Conservation (phyloP, 2,329 filamentous ascomycete genomes). For the Cryphonectria japonica region DNA sequence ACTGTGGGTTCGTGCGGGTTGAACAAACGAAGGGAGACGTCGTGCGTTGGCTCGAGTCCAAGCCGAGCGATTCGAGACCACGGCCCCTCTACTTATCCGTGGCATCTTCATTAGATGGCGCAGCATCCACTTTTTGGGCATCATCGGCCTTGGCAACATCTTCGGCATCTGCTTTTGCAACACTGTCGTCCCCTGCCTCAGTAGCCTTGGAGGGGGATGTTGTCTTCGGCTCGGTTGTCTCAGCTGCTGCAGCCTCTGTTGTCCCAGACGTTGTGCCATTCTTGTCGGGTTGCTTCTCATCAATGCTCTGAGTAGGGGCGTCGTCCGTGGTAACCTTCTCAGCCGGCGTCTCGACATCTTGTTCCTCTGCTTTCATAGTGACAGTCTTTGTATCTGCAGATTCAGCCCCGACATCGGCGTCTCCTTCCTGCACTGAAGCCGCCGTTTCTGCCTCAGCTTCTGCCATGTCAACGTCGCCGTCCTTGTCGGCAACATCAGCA, state of each 20-base stretch:
- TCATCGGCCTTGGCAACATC: constrained; percentile 10
- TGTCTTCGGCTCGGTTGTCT: constrained; percentile 22
- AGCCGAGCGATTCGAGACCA: background rate
- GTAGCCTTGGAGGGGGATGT: constrained; percentile 22
- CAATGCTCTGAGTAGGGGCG: constrained; percentile 11
- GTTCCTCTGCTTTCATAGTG: constrained; percentile 30
- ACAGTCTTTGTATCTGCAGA: constrained; percentile 35
- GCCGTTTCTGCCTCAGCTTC: constrained; percentile 40
- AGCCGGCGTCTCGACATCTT: constrained; percentile 28
- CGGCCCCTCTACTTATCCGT: constrained; percentile 13
- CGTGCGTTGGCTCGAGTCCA: background rate
- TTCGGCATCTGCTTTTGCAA: constrained; percentile 6
- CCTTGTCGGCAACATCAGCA: constrained; percentile 45
- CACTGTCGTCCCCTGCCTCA: constrained; percentile 8
- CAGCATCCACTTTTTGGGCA: constrained; percentile 5
- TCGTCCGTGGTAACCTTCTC: constrained; percentile 30
- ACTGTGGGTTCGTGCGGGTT: background rate
- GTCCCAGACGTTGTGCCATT: constrained; percentile 9
- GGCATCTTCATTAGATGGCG: background rate
- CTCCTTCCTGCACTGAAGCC: constrained; percentile 44
- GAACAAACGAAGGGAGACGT: background rate
- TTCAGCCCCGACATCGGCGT: constrained; percentile 39
- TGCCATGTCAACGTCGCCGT: constrained; percentile 57
- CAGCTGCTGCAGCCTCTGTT: constrained; percentile 31
- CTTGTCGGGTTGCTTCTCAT: background rate